phyloP scores from a whole-genome alignment of 129 eudicot genomes.

The Flaveria bidentis region DNA sequence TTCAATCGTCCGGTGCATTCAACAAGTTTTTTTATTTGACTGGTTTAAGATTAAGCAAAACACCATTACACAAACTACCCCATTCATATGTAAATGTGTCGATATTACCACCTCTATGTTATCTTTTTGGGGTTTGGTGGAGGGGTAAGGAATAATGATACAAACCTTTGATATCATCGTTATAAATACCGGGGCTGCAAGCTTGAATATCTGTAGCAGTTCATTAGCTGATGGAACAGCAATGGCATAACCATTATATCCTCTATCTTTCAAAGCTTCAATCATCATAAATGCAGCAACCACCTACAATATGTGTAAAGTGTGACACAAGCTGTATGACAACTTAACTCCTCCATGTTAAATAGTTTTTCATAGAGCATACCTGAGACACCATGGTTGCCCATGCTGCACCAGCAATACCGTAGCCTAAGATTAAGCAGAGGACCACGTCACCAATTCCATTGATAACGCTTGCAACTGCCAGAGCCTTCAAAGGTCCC shows the following conservation, averaged over 20 bases:
- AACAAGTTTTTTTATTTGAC: not conserved
- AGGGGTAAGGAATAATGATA: not conserved
- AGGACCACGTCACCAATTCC: conserved; percentile 79
- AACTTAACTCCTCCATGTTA: conserved; percentile 1
- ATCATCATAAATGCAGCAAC: conserved; percentile 92
- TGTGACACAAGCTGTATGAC: not conserved
- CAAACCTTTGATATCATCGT: conserved; percentile 88
- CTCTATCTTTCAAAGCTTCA: conserved; percentile 70
- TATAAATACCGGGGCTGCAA: conserved; percentile 89
- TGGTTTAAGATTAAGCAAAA: not conserved
- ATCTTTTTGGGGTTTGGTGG: not conserved
- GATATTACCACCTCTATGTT: not conserved
- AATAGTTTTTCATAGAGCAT: conserved; percentile 6
- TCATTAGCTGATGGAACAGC: conserved; percentile 71
- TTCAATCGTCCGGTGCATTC: not conserved
- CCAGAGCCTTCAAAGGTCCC: conserved; percentile 97
- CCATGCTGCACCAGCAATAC: conserved; percentile 99
- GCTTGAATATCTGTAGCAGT: conserved; percentile 62
- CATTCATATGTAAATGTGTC: not conserved
- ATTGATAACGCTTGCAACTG: conserved; percentile 77
- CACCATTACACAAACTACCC: not conserved
- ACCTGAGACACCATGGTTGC: conserved; percentile 98
- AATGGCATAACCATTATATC: conserved; percentile 73
- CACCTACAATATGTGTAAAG: conserved; percentile 52
- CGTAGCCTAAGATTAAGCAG: conserved; percentile 73